A percentile compares a stretch with the other conserved stretches of the same genome.
Evolutionary conservation across 345 rosid species (phyloP).

Genomic region (Cardamine resedifolia): DNA sequence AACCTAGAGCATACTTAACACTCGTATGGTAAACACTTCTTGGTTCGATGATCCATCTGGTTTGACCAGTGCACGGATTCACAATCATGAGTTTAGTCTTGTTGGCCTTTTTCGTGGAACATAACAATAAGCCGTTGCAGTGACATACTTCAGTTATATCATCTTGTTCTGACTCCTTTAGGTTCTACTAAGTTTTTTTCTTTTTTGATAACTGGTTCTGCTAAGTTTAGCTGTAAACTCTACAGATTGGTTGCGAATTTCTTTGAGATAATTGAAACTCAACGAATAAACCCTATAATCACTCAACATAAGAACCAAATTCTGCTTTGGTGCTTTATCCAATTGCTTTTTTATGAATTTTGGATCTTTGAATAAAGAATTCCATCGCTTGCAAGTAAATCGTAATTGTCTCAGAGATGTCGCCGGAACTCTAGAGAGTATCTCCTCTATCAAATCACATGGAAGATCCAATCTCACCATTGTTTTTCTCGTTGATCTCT

Average conservation of each 20-base stretch:
- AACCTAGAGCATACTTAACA: not conserved
- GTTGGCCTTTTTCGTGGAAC: not conserved
- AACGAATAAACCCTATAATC: too few species aligned
- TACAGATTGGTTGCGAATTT: not conserved
- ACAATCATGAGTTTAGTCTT: not conserved
- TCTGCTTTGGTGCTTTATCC: not conserved
- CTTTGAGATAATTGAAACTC: too few species aligned
- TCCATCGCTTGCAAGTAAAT: not conserved
- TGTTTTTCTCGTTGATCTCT: not conserved
- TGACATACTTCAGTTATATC: not conserved
- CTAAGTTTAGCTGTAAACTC: not conserved
- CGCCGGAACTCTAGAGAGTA: not conserved
- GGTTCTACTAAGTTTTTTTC: too few species aligned
- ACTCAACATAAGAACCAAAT: not conserved
- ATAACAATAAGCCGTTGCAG: slow-evolving; percentile 2
- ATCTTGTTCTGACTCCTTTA: not conserved
- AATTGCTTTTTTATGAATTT: not conserved
- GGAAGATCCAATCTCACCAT: not conserved
- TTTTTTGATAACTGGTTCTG: too few species aligned
- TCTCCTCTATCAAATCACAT: not conserved
- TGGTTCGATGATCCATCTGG: not conserved
- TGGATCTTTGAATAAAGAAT: not conserved
- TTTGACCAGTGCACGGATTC: not conserved
- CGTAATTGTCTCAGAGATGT: not conserved
- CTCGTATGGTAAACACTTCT: not conserved